phyloP scores from a whole-genome alignment of 139 green algal genomes.

The Deuterostichococcus epilithicus region DNA sequence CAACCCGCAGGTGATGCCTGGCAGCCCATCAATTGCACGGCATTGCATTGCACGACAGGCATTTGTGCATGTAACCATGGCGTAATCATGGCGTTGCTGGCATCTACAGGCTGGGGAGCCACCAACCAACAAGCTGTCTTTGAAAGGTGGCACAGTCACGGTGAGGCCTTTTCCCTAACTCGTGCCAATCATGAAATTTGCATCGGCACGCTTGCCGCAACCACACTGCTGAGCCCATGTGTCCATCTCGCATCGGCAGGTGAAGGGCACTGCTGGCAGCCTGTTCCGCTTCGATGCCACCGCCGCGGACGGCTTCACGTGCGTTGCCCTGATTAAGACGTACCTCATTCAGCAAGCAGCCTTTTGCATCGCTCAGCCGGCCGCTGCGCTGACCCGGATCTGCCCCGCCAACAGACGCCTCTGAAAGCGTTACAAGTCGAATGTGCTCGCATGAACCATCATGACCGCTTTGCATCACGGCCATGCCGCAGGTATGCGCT shows the following conservation, averaged over 20 bases:
- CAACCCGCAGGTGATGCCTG: not conserved
- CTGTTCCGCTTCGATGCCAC: not conserved
- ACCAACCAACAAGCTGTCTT: not conserved
- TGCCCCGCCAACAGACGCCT: not conserved
- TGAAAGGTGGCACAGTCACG: conserved; percentile 4
- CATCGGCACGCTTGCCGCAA: too few relatives aligned
- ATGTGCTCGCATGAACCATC: too few relatives aligned
- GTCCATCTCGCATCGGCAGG: too few relatives aligned
- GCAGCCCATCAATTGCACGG: not conserved
- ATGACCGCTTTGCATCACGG: too few relatives aligned
- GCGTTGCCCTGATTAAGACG: too few relatives aligned
- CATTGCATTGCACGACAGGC: not conserved
- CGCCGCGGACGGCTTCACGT: not conserved
- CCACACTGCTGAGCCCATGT: too few relatives aligned
- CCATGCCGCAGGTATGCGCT: not conserved
- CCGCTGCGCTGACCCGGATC: not conserved
- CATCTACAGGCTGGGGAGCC: conserved; percentile 12
- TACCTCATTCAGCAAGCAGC: too few relatives aligned
- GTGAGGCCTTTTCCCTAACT: not conserved
- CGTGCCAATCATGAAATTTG: too few relatives aligned
- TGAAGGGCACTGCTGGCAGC: not conserved
- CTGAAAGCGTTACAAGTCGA: too few relatives aligned
- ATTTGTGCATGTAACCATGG: not conserved
- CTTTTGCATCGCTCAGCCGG: too few relatives aligned
- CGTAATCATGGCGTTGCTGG: not conserved